Evolutionary conservation across 2,329 filamentous ascomycete species (phyloP).

Genomic region (Penicillium sp.): DNA sequence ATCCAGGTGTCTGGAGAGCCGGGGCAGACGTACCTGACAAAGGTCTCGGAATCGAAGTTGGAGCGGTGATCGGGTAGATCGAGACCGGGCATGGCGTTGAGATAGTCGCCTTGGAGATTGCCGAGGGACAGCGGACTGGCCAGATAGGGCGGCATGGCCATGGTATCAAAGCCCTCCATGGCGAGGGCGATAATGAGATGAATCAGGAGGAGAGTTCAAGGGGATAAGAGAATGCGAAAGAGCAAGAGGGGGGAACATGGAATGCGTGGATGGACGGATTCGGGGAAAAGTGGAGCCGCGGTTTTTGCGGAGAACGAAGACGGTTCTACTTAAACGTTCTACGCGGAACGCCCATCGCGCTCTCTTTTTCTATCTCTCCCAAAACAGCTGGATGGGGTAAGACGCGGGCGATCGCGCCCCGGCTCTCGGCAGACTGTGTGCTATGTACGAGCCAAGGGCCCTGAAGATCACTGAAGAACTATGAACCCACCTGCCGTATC

Average conservation of each 20-base stretch:
- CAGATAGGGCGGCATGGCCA: constrained; percentile 61
- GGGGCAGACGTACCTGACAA: constrained; percentile 53
- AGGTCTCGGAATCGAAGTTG: constrained; percentile 60
- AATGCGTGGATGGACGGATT: constrained; percentile 25
- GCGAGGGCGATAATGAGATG: constrained; percentile 18
- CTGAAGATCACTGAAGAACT: constrained; percentile 8
- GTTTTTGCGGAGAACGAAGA: constrained; percentile 29
- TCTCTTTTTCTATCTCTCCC: background rate
- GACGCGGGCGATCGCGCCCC: constrained; percentile 4
- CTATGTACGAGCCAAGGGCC: no score
- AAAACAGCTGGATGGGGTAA: background rate
- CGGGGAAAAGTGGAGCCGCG: constrained; percentile 30
- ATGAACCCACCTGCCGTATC: constrained; percentile 7
- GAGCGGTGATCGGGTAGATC: constrained; percentile 59
- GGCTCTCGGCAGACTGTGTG: constrained; percentile 7
- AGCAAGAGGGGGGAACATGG: constrained; percentile 4
- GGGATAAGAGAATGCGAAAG: constrained; percentile 7
- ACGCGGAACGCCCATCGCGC: background rate
- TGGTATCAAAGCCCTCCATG: constrained; percentile 60
- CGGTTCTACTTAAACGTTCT: constrained; percentile 3
- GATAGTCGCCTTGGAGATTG: constrained; percentile 51
- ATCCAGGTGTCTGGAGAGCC: background rate
- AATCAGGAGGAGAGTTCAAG: constrained; percentile 7
- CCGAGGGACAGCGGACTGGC: constrained; percentile 57
- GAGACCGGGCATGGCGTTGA: constrained; percentile 51